These are phyloP conservation scores for Crotalaria pallida DNA, from an alignment of 306 rosid species.

Conservation along the genomic window DNA sequence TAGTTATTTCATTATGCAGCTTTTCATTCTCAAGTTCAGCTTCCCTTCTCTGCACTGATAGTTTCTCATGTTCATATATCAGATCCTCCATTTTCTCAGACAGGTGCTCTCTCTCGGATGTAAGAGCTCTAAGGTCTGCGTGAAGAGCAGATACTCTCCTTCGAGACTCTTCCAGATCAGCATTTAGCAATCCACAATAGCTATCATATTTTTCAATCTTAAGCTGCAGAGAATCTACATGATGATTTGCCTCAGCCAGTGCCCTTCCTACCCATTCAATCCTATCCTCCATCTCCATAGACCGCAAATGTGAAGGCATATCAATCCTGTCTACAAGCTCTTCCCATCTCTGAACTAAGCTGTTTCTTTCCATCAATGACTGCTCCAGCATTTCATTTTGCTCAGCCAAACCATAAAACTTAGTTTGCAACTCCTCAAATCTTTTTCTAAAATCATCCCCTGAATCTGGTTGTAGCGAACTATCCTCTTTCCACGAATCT, in stretches of 20 bases:
- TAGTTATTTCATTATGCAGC: conserved; percentile 46
- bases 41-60: conserved; percentile 38
- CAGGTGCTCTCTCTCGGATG: conserved; percentile 52
- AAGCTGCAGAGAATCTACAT: conserved; percentile 60
- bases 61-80: conserved; percentile 44
- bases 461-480: conserved; percentile 37
- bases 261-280: conserved; percentile 78
- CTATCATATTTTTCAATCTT: conserved; percentile 68
- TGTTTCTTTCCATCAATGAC: conserved; percentile 89
- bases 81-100: conserved; percentile 53
- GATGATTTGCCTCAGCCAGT: conserved; percentile 62
- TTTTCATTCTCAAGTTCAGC: conserved; percentile 57
- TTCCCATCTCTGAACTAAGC: conserved; percentile 87
- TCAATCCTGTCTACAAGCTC: conserved; percentile 75
- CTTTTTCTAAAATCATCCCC: conserved; percentile 55
- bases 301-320: conserved; percentile 73
- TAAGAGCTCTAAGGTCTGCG: conserved; percentile 45
- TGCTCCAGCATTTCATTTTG: conserved; percentile 99
- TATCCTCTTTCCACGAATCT: conserved; percentile 78
- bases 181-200: conserved; percentile 54
- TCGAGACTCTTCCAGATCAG: conserved; percentile 73
- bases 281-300: conserved; percentile 72
- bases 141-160: conserved; percentile 52
- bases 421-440: conserved; percentile 76
- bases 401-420: conserved; percentile 80